These are phyloP conservation scores for Bromus sterilis DNA, from an alignment of 176 grass and related monocot species.

Conservation along the genomic window DNA sequence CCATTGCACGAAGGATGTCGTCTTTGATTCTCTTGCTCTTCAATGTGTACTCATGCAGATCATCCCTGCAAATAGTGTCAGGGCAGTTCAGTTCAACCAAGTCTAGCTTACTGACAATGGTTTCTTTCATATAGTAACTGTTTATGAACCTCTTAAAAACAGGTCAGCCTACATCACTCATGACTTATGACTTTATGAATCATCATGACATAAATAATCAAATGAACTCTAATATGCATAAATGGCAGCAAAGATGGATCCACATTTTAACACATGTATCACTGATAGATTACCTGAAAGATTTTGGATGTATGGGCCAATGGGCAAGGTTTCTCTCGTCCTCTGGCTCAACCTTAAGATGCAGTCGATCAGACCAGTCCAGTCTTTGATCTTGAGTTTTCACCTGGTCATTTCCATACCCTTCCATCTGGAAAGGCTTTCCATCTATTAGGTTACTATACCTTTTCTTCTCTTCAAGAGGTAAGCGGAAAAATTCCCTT, in stretches of 20 bases:
- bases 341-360: constrained; percentile 53
- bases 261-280: neutral
- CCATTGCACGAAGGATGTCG: constrained; percentile 14
- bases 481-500: constrained; percentile 33
- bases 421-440: constrained; percentile 45
- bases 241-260: neutral
- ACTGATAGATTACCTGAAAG: constrained; percentile 32
- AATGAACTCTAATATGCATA: neutral
- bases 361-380: constrained; percentile 50
- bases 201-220: neutral
- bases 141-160: neutral
- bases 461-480: constrained; percentile 31
- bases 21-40: constrained; percentile 26
- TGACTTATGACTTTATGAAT: too few species aligned
- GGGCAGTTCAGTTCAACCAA: neutral
- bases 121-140: neutral
- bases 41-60: constrained; percentile 39
- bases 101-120: neutral
- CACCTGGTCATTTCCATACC: constrained; percentile 53
- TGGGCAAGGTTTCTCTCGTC: constrained; percentile 23
- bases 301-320: constrained; percentile 44
- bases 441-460: constrained; percentile 51
- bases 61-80: constrained; percentile 2
- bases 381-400: constrained; percentile 28
- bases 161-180: neutral